Conservation (phyloP, 148 eudicot genomes). For the Chenopodium quinoa region DNA sequence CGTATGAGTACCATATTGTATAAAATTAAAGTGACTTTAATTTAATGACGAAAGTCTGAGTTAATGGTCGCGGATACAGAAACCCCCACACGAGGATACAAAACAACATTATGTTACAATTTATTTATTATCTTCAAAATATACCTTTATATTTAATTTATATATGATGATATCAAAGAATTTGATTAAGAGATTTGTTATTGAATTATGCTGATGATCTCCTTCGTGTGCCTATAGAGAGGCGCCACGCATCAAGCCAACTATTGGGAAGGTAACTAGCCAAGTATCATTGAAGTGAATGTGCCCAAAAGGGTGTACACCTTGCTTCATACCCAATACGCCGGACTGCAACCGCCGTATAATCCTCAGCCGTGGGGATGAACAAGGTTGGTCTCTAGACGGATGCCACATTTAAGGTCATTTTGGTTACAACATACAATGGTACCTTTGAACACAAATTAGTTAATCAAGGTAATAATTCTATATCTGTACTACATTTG, state of each 20-base stretch:
- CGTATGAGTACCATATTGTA: no score
- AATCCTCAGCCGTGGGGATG: constrained; percentile 44
- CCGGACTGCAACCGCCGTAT: constrained; percentile 38
- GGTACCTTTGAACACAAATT: constrained; percentile 38
- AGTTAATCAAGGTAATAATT: no score
- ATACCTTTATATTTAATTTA: no score
- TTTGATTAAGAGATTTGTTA: background rate
- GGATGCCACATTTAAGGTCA: constrained; percentile 41
- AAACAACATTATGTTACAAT: no score
- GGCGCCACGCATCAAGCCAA: constrained; percentile 59
- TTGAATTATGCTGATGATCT: constrained; percentile 6
- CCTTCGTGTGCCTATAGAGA: constrained; percentile 40
- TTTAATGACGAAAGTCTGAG: no score
- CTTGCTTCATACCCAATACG: constrained; percentile 47
- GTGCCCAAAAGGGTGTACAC: constrained; percentile 56
- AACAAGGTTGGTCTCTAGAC: constrained; percentile 40
- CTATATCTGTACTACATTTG: no score
- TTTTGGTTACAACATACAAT: constrained; percentile 52
- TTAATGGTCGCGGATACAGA: no score
- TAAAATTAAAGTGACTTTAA: no score
- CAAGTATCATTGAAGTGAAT: constrained; percentile 57
- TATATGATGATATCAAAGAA: background rate
- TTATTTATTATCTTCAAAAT: no score
- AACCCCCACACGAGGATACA: no score
- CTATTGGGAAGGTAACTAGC: constrained; percentile 42